Evolutionary conservation across 768 basidiomycete genomes (phyloP), one percentile per base, ranked within the genome.

Genomic region (Calocera viscosa): DNA sequence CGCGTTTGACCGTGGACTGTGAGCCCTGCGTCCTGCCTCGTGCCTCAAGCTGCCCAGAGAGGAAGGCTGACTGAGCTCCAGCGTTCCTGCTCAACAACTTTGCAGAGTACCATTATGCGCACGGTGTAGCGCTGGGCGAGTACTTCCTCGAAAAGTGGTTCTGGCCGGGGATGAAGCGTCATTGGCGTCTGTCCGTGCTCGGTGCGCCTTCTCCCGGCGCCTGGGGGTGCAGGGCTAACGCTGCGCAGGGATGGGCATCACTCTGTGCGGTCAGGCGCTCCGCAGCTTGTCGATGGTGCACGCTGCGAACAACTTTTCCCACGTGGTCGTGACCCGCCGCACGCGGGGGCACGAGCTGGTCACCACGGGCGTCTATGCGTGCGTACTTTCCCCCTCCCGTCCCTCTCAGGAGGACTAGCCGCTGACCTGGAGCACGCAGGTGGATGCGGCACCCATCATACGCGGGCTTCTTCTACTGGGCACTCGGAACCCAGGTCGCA

Each of bases 401-500:
- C 28, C 24, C n/a, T 34, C 40, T 16, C 64, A 32, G 64, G 16
- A 43, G n/a, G n/a, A n/a, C n/a, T 41, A 16, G 17, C 74, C 14
- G 63, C 26, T 75, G 70, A 39, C 64, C 53, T 30, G 33, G 38
- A 19, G 28, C 28, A n/a, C 12, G 16, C 71, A 92, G 91, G 7
- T 89, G 84, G 84, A 88, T 86, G 68, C 85, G 96, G 16, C 96
- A 99, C 76, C 96, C 96, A 12, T 96, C 95, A 0, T 99, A 99
- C 71, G 84, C 91, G 1, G 96, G 94, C 1, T 99, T 97, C 80
- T 95, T 90, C 76, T 98, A 95, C 75, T 98, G 96, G 96, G 94
- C 93, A 0, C 73, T 99, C 30, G 93, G 94, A 1, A 96, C 93
- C 0, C 96, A 99, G 74, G 77, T 98, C 39, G 83, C 92, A 0